These are phyloP conservation scores for Aspergillus cavernicola DNA, from an alignment of 495 filamentous ascomycete genomes.

Conservation along the genomic window DNA sequence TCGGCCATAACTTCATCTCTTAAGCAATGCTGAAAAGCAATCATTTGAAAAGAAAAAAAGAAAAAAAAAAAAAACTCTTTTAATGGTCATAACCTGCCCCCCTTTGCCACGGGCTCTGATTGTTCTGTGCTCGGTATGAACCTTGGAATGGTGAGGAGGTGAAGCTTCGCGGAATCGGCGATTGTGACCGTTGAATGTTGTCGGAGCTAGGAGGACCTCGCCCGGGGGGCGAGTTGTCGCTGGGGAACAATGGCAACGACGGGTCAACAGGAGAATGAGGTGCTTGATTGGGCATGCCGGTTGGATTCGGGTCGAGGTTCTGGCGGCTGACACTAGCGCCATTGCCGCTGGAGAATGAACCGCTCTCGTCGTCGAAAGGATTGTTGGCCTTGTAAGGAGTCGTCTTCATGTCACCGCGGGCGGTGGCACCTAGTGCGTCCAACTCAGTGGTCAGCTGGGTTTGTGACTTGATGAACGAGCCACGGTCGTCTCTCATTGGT, in stretches of 20 bases:
- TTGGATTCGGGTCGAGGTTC: conserved; percentile 25
- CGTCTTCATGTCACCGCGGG: conserved; percentile 74
- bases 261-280: conserved; percentile 59
- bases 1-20: conserved; percentile 45
- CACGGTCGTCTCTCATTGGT: conserved; percentile 93
- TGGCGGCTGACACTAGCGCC: conserved; percentile 31
- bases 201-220: conserved; percentile 38
- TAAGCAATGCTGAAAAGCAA: conserved; percentile 27
- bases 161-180: conserved; percentile 33
- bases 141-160: conserved; percentile 31
- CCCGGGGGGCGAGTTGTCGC: conserved; percentile 26
- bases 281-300: conserved; percentile 14
- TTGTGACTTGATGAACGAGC: conserved; percentile 97
- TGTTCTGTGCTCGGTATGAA: conserved; percentile 49
- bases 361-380: conserved; percentile 77
- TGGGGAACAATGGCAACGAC: conserved; percentile 59
- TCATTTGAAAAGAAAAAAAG: conserved; percentile 11
- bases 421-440: conserved; percentile 89
- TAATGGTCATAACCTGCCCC: conserved; percentile 64
- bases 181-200: conserved; percentile 27
- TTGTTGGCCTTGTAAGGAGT: conserved; percentile 55
- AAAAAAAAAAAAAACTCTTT: conserved; percentile 13
- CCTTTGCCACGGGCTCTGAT: conserved; percentile 62
- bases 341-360: conserved; percentile 55
- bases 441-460: conserved; percentile 86